Evolutionary conservation across 306 rosid genomes (phyloP).

Genomic region (Gillenia trifoliata): DNA sequence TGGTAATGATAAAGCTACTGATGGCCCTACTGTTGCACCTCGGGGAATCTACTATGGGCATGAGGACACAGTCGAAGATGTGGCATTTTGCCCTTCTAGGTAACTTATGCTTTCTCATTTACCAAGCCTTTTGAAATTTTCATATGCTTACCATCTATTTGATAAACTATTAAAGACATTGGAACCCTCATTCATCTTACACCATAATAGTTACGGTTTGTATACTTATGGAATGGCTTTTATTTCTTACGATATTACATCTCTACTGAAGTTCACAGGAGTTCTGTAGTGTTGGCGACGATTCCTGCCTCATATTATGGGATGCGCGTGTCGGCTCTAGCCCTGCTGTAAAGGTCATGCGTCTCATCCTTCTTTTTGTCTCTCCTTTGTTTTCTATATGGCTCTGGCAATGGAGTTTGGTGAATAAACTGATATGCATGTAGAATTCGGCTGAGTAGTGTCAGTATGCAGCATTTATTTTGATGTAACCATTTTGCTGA

Average conservation of each 20-base stretch:
- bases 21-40: constrained; percentile 89
- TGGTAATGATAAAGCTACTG: constrained; percentile 62
- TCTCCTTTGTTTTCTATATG: background rate
- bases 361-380: background rate
- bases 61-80: constrained; percentile 98
- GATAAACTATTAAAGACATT: background rate
- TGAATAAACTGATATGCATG: background rate
- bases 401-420: background rate
- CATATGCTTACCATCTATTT: background rate
- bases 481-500: background rate
- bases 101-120: constrained; percentile 20
- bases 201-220: constrained; percentile 4
- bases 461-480: background rate
- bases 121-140: background rate
- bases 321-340: constrained; percentile 88
- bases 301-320: constrained; percentile 96
- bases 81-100: constrained; percentile 96
- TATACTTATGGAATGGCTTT: background rate
- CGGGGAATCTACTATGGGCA: constrained; percentile 91
- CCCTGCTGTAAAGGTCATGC: constrained; percentile 81
- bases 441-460: background rate
- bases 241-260: constrained; percentile 30
- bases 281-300: constrained; percentile 99
- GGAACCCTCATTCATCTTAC: background rate
- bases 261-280: constrained; percentile 83